A percentile compares a stretch with the other conserved stretches of the same genome.
These are phyloP conservation scores for Monosporascus sp. DNA, from an alignment of 2,329 filamentous ascomycete genomes.

Conservation along the genomic window DNA sequence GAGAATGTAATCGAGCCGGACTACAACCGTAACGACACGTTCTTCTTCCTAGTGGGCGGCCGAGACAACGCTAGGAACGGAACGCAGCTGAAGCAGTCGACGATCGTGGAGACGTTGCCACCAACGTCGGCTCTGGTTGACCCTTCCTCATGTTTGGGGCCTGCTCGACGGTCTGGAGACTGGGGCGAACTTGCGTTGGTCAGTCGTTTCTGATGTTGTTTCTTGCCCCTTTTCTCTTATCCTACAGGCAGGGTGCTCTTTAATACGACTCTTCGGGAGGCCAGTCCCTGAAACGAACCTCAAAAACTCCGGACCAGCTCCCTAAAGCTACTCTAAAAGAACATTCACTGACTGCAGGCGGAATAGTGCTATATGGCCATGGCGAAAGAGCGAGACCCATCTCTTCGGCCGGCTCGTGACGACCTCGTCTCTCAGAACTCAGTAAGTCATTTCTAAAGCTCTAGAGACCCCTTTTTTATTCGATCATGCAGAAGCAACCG, in stretches of 20 bases:
- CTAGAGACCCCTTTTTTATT: no score
- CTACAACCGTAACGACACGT: slow-evolving; percentile 37
- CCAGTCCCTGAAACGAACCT: no score
- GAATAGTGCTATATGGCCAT: slow-evolving; percentile 37
- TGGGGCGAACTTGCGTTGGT: slow-evolving; percentile 36
- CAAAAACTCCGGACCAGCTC: no score
- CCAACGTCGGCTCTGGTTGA: slow-evolving; percentile 30
- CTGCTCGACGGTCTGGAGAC: slow-evolving; percentile 31
- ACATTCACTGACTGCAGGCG: no score
- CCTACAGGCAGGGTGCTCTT: no score
- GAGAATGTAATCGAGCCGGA: slow-evolving; percentile 36
- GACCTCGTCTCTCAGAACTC: slow-evolving; percentile 25
- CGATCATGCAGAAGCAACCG: no score
- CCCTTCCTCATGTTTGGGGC: slow-evolving; percentile 29
- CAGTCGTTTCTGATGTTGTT: no score
- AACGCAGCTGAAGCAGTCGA: slow-evolving; percentile 7
- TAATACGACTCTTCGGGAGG: no score
- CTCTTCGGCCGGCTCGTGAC: slow-evolving; percentile 24
- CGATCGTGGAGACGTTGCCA: slow-evolving; percentile 16
- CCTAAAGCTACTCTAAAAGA: no score
- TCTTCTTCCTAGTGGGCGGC: slow-evolving; percentile 44
- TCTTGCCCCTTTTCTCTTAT: no score
- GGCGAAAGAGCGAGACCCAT: slow-evolving; percentile 30
- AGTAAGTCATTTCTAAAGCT: no score
- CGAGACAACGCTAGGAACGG: slow-evolving; percentile 31